phyloP scores from a whole-genome alignment of 371 early-diverging fungal genomes.

The Mortierella polycephala region DNA sequence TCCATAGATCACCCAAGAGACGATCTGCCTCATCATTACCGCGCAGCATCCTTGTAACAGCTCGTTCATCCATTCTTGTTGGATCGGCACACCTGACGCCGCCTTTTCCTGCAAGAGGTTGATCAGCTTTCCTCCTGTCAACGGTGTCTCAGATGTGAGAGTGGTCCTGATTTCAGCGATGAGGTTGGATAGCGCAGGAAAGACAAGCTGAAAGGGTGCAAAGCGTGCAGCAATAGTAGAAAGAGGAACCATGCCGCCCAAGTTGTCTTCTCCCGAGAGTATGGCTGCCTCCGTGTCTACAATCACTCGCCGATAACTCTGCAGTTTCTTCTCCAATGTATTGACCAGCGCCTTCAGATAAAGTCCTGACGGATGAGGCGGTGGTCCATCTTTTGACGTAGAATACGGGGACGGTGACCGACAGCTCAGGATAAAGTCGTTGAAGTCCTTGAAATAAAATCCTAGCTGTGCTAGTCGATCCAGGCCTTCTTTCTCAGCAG shows the following conservation, averaged over 20 bases:
- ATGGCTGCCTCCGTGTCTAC: conserved; percentile 64
- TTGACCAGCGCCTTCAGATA: conserved; percentile 62
- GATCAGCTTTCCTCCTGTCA: conserved; percentile 65
- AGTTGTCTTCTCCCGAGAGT: conserved; percentile 49
- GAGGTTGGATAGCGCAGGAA: conserved; percentile 36
- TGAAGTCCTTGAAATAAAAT: conserved; percentile 62
- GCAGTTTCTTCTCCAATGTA: conserved; percentile 61
- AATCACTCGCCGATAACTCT: conserved; percentile 65
- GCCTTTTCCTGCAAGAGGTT: conserved; percentile 66
- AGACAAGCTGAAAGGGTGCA: conserved; percentile 46
- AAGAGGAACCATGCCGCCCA: conserved; percentile 44
- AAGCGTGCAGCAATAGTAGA: conserved; percentile 42
- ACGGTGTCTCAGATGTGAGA: conserved; percentile 26
- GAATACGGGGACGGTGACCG: background rate
- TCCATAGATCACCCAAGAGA: conserved; percentile 82
- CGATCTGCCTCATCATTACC: conserved; percentile 74
- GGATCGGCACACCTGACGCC: conserved; percentile 67
- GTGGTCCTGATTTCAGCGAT: conserved; percentile 18
- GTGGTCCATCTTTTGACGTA: background rate
- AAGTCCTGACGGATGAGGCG: conserved; percentile 12
- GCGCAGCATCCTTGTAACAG: conserved; percentile 64
- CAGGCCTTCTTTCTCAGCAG: conserved; percentile 73
- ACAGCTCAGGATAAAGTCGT: conserved; percentile 55
- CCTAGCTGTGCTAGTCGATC: conserved; percentile 75
- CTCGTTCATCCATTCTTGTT: conserved; percentile 62